Conservation (phyloP, 2,329 filamentous ascomycete genomes). For the Penicillium sp. region DNA sequence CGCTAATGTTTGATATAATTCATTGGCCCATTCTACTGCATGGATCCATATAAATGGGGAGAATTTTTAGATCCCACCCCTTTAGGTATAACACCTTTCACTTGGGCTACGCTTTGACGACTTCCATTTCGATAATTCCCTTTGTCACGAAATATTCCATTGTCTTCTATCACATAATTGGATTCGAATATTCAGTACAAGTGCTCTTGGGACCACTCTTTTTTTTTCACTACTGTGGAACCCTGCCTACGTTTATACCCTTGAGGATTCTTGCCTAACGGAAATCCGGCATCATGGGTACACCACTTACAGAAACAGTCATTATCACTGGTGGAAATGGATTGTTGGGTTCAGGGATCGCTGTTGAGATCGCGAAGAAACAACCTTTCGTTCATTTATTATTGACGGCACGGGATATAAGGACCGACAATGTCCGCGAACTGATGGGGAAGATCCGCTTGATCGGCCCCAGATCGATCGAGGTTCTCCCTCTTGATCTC, state of each 20-base stretch:
- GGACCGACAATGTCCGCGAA: constrained; percentile 28
- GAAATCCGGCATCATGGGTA: constrained; percentile 25
- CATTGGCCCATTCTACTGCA: constrained; percentile 9
- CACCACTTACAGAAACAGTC: constrained; percentile 35
- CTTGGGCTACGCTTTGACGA: constrained; percentile 1
- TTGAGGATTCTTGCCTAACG: background rate
- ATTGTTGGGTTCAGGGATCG: constrained; percentile 35
- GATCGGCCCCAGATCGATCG: constrained; percentile 35
- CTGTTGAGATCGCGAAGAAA: constrained; percentile 34
- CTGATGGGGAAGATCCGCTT: constrained; percentile 30
- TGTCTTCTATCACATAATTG: constrained; percentile 4
- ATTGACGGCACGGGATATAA: constrained; percentile 31
- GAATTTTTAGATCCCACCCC: constrained; percentile 10
- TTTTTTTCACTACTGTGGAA: background rate
- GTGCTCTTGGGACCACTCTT: background rate
- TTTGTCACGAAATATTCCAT: constrained; percentile 7
- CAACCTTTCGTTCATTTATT: constrained; percentile 38
- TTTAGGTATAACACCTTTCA: constrained; percentile 9
- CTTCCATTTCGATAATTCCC: background rate
- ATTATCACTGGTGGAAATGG: constrained; percentile 40
- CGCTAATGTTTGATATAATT: constrained; percentile 9
- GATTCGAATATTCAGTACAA: background rate
- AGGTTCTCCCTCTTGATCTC: constrained; percentile 32
- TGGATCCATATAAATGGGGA: background rate
- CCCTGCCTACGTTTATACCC: background rate